phyloP scores from a whole-genome alignment of 75 land plant species.

The Pinus albicaulis region DNA sequence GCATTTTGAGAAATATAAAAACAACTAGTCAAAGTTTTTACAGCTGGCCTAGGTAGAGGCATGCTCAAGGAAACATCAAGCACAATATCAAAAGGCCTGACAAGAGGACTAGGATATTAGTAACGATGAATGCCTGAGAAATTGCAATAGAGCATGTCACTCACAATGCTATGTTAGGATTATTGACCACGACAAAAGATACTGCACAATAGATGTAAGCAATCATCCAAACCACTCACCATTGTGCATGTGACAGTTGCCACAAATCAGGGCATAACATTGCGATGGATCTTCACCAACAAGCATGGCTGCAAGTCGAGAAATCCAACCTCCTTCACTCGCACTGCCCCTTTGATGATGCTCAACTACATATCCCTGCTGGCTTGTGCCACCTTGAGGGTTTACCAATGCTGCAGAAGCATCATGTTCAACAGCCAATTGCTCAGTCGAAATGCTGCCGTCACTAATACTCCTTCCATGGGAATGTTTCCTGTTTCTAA shows the following conservation, averaged over 20 bases:
- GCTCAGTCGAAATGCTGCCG: constrained; percentile 23
- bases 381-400: constrained; percentile 9
- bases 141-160: background rate
- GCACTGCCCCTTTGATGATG: constrained; percentile 36
- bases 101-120: background rate
- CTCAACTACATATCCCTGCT: constrained; percentile 39
- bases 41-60: background rate
- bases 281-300: constrained; percentile 99
- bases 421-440: background rate
- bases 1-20: background rate
- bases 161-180: background rate
- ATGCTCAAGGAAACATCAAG: background rate
- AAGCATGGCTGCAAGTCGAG: constrained; percentile 92
- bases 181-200: background rate
- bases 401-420: background rate
- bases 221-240: constrained; percentile 45
- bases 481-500: constrained; percentile 66
- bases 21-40: background rate
- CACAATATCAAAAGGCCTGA: background rate
- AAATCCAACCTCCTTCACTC: constrained; percentile 86
- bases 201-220: background rate
- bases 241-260: constrained; percentile 93
- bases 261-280: constrained; percentile 97
- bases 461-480: constrained; percentile 30
- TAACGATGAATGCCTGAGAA: background rate